Evolutionary conservation across 2,329 filamentous ascomycete species (phyloP).

Genomic region (Chrysoporthe cubensis): DNA sequence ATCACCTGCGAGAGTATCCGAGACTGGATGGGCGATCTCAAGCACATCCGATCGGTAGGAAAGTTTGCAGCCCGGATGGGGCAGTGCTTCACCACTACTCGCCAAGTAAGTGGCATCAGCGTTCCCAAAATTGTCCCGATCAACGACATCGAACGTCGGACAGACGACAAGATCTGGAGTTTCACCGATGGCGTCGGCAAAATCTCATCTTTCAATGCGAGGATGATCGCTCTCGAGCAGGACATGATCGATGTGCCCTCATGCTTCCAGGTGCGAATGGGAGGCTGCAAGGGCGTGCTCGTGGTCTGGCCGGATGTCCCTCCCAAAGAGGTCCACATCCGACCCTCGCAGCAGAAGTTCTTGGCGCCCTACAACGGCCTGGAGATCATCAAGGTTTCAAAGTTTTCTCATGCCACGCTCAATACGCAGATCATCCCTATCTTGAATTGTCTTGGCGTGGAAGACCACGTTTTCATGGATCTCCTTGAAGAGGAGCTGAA

Average conservation of each 20-base stretch:
- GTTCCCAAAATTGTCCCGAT: slow-evolving; percentile 65
- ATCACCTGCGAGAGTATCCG: slow-evolving; percentile 78
- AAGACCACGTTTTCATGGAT: slow-evolving; percentile 64
- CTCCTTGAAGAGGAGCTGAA: slow-evolving; percentile 71
- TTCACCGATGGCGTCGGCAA: slow-evolving; percentile 96
- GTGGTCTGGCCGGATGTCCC: slow-evolving; percentile 72
- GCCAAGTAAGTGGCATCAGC: slow-evolving; percentile 68
- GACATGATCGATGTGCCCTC: slow-evolving; percentile 70
- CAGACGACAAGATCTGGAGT: slow-evolving; percentile 59
- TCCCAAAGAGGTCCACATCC: slow-evolving; percentile 73
- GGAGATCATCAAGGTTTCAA: slow-evolving; percentile 84
- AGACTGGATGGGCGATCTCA: slow-evolving; percentile 83
- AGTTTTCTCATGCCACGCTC: slow-evolving; percentile 75
- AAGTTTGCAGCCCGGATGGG: slow-evolving; percentile 89
- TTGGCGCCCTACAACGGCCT: slow-evolving; percentile 69
- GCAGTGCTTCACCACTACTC: slow-evolving; percentile 94
- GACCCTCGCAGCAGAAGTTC: slow-evolving; percentile 89
- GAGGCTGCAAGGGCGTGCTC: slow-evolving; percentile 89
- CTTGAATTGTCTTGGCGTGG: slow-evolving; percentile 77
- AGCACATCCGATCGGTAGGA: slow-evolving; percentile 79
- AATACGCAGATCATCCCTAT: slow-evolving; percentile 91
- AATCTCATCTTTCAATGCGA: slow-evolving; percentile 78
- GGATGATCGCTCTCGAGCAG: slow-evolving; percentile 74
- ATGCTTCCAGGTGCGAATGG: slow-evolving; percentile 88
- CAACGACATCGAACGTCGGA: slow-evolving; percentile 65